Evolutionary conservation across 352 stramenopile genomes (phyloP), one percentile per base, ranked within the genome.

Genomic region (Blastocystis sp.): DNA sequence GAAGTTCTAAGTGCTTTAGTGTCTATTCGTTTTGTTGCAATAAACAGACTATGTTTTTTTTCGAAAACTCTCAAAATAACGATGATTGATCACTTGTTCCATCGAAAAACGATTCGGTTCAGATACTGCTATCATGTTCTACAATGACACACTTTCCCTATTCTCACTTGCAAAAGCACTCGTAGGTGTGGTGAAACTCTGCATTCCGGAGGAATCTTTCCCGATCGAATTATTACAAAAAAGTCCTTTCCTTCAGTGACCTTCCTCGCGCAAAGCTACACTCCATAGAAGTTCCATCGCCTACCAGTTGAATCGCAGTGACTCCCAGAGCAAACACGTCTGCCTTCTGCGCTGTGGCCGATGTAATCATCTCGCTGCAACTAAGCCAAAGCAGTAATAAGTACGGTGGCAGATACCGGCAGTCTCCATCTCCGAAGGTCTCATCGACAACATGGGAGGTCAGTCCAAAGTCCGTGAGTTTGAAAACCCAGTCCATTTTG

Each of bases 401-500:
- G 6, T 68, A 85, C 73, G 47, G 47, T 11, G 73, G 73, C 26
- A 85, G 43, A 43, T 85, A 85, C 4, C 73, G 45, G 8, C 9
- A 30, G 41, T 85, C 73, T 9, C 73, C 73, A 24, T 85, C 73
- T 0, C 26, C 45, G n/a, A 68, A 30, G 9, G 26, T 45, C 53
- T 85, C 47, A 1, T 65, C 55, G 8, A 66, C 54, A 26, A 85
- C 73, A 11, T 65, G 54, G 13, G 13, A 66, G 6, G 73, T 68
- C 73, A 85, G 45, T 41, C 73, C 73, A 26, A 85, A 85, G 45
- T 85, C 73, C 8, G 47, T 66, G 39, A 85, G 56, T 45, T 85
- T 85, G 37, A 85, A 68, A 4, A 26, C 20, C 73, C 73, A 85
- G 2, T 5, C 50, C 18, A n/a, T 69, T 7, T 50, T 41, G 13